Evolutionary conservation across 1,284 basidiomycete species (phyloP).

Genomic region (Flammula alnicola): DNA sequence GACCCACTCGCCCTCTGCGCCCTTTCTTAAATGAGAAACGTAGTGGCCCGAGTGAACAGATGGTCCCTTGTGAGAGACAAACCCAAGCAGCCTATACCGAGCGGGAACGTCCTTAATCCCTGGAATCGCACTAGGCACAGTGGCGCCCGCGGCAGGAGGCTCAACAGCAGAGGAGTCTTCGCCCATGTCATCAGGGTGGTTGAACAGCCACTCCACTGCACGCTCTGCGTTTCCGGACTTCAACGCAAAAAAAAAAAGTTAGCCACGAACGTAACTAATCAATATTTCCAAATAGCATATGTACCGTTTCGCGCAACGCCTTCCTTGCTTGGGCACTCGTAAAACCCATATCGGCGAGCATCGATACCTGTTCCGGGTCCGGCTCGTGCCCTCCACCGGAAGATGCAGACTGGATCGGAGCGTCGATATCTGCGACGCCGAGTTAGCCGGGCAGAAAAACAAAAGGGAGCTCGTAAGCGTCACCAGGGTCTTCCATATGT

Average conservation of each 20-base stretch:
- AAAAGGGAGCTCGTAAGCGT: constrained; percentile 23
- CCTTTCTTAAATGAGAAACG: constrained; percentile 77
- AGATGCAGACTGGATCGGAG: constrained; percentile 58
- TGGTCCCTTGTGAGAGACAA: constrained; percentile 97
- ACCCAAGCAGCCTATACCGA: constrained; percentile 83
- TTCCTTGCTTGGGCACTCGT: constrained; percentile 84
- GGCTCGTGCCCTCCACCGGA: constrained; percentile 51
- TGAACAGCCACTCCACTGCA: constrained; percentile 98
- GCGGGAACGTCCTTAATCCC: constrained; percentile 74
- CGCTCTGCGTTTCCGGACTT: constrained; percentile 82
- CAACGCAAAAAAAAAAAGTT: too few relatives aligned
- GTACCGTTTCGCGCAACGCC: constrained; percentile 85
- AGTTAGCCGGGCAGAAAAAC: not conserved
- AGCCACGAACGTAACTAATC: too few relatives aligned
- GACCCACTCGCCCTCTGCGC: constrained; percentile 67
- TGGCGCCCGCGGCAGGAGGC: constrained; percentile 22
- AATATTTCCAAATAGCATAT: constrained; percentile 29
- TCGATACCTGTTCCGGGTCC: constrained; percentile 66
- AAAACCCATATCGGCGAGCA: constrained; percentile 95
- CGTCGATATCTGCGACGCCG: constrained; percentile 61
- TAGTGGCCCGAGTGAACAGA: constrained; percentile 96
- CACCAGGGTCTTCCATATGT: constrained; percentile 95
- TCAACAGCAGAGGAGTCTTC: constrained; percentile 51
- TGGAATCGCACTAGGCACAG: constrained; percentile 24
- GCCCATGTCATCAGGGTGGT: constrained; percentile 87